Percentiles rank a stretch among this genome's conserved stretches.
These are phyloP conservation scores for Ploettnerulaceae sp. DNA, from an alignment of 2,329 filamentous ascomycete genomes.

Conservation along the genomic window DNA sequence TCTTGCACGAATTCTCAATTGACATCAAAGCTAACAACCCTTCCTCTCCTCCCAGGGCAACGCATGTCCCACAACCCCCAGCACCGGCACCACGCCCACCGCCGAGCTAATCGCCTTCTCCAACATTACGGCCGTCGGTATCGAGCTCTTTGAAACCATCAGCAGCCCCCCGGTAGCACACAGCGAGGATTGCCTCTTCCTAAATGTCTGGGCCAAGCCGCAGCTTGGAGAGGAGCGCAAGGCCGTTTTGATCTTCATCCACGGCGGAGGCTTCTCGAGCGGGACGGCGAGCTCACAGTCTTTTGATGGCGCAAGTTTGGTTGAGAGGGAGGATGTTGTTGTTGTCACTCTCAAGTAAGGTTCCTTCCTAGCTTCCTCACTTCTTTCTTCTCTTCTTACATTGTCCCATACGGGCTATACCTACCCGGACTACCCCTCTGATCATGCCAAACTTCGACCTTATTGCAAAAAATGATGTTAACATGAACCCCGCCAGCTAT, in stretches of 20 bases:
- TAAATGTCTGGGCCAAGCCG: conserved; percentile 39
- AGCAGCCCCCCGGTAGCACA: conserved; percentile 8
- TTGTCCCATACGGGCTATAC: too few species aligned
- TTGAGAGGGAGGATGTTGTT: conserved; percentile 40
- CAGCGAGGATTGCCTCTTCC: conserved; percentile 37
- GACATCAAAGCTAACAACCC: too few species aligned
- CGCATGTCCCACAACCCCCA: too few species aligned
- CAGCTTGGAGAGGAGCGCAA: conserved; percentile 34
- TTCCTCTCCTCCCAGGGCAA: too few species aligned
- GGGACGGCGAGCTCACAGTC: conserved; percentile 37
- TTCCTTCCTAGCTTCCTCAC: background rate
- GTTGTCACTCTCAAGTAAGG: conserved; percentile 45
- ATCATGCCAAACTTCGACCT: too few species aligned
- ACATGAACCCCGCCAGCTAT: too few species aligned
- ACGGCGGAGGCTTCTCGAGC: conserved; percentile 39
- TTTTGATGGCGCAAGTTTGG: conserved; percentile 43
- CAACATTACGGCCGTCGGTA: conserved; percentile 26
- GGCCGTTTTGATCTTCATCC: conserved; percentile 42
- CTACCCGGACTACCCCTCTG: too few species aligned
- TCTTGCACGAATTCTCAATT: too few species aligned
- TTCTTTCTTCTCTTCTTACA: conserved; percentile 10
- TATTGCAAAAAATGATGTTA: too few species aligned
- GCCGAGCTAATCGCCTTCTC: conserved; percentile 8
- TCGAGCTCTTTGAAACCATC: conserved; percentile 10
- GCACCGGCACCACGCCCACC: conserved; percentile 2